Conservation (phyloP, 169 alveolate species). For the Plasmodium coatneyi region DNA sequence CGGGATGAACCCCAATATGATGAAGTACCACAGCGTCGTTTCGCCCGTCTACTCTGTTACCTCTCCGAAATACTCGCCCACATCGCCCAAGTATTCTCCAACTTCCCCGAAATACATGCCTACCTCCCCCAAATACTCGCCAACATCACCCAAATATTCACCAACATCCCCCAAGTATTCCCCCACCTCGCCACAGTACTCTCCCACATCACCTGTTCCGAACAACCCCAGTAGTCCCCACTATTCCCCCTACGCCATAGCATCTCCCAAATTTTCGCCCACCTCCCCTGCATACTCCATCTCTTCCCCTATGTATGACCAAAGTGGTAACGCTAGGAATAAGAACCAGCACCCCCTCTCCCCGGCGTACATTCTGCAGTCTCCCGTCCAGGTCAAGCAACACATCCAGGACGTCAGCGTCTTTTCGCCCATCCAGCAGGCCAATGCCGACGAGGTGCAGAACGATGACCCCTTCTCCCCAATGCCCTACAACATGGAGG, state of each 20-base stretch:
- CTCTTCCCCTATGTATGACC: slow-evolving; percentile 85
- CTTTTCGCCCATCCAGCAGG: slow-evolving; percentile 68
- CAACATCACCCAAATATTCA: slow-evolving; percentile 84
- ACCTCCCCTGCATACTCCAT: slow-evolving; percentile 90
- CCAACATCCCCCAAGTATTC: slow-evolving; percentile 93
- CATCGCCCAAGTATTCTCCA: slow-evolving; percentile 87
- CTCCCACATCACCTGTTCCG: slow-evolving; percentile 75
- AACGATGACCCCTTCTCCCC: slow-evolving; percentile 75
- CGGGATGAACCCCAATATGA: slow-evolving; percentile 1
- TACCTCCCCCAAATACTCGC: slow-evolving; percentile 26
- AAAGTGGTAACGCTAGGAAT: background rate
- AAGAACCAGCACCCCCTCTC: slow-evolving; percentile 40
- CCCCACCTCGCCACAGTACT: slow-evolving; percentile 90
- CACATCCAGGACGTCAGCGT: slow-evolving; percentile 21
- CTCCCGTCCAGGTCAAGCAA: slow-evolving; percentile 65
- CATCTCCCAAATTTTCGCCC: slow-evolving; percentile 83
- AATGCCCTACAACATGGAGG: slow-evolving; percentile 66
- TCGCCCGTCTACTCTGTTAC: slow-evolving; percentile 93
- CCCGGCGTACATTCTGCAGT: slow-evolving; percentile 64
- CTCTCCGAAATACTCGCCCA: slow-evolving; percentile 91
- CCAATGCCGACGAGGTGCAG: slow-evolving; percentile 24
- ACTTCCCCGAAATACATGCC: slow-evolving; percentile 83
- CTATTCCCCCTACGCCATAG: slow-evolving; percentile 53
- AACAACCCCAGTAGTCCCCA: slow-evolving; percentile 71
- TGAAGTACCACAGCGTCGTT: slow-evolving; percentile 35